Evolutionary conservation across 106 monocot genomes (phyloP), one percentile per base, ranked within the genome.

Genomic region (Apostasia shenzhenica): DNA sequence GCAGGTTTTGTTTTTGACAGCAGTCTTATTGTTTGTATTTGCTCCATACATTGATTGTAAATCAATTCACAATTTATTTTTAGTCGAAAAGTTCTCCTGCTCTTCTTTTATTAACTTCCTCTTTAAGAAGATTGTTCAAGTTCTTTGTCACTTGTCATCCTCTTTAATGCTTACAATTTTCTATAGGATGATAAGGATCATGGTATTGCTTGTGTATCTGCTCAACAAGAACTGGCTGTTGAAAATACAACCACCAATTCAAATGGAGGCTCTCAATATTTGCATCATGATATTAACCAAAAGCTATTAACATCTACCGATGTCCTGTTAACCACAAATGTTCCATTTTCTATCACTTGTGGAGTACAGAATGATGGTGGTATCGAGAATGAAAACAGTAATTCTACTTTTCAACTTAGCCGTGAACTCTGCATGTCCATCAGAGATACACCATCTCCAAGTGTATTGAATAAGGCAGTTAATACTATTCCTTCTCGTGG

Each of bases 401-500:
- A 46, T 54, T 59, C 47, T 43, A 14, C 41, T 64, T 57, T 4
- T 73, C 46, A 47, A 67, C 42, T 45, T 42, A 52, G 10, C 50
- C 6, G 13, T 2, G 55, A 67, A 61, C 73, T 54, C 26, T 11
- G 39, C 55, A 56, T 70, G 13, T 72, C 75, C 45, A 9, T 51
- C 47, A 45, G 63, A 1, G 66, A 67, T 73, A 10, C 26, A 46
- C 26, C 40, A 48, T 54, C 65, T 68, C 44, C 70, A 60, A 59
- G 58, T 66, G 13, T 41, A 67, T 63, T 55, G 51, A 68, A 48
- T 6, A 77, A 70, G 44, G 75, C 71, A 71, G 39, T 8, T 66
- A 67, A 81, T 70, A 45, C 40, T 54, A 41, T 45, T 14, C 64
- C 67, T 7, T 71, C 76, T 41, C 58, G 61, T 14, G 43, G 54